Evolutionary conservation across 768 basidiomycete species (phyloP).

Genomic region (Mycena rosella): DNA sequence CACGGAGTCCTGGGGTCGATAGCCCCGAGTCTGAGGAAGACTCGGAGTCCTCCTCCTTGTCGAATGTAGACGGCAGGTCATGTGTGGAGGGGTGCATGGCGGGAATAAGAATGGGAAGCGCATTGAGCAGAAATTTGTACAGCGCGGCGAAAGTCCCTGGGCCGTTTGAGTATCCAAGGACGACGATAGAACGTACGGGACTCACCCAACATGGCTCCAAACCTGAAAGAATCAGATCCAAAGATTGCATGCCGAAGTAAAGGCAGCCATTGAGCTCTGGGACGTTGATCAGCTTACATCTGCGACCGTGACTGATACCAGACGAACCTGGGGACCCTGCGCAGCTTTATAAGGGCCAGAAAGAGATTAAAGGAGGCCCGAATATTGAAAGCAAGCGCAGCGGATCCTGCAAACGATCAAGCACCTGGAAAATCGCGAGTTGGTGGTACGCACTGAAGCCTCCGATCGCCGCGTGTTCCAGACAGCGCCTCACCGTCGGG

Average conservation of each 20-base stretch:
- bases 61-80: slow-evolving; percentile 38
- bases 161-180: slow-evolving; percentile 67
- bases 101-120: slow-evolving; percentile 79
- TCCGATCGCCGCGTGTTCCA: slow-evolving; percentile 78
- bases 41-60: slow-evolving; percentile 42
- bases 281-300: background rate
- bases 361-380: slow-evolving; percentile 88
- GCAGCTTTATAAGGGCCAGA: slow-evolving; percentile 79
- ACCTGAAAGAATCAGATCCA: slow-evolving; percentile 84
- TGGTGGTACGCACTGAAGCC: slow-evolving; percentile 71
- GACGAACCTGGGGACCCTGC: slow-evolving; percentile 73
- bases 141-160: slow-evolving; percentile 83
- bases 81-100: slow-evolving; percentile 48
- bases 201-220: slow-evolving; percentile 89
- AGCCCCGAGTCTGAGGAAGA: slow-evolving; percentile 23
- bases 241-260: slow-evolving; percentile 87
- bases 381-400: slow-evolving; percentile 82
- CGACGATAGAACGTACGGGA: slow-evolving; percentile 42
- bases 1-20: slow-evolving; percentile 26
- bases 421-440: background rate
- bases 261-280: slow-evolving; percentile 53
- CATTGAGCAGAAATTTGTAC: slow-evolving; percentile 85
- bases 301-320: background rate
- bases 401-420: slow-evolving; percentile 71
- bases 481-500: slow-evolving; percentile 70